A percentile compares a stretch with the other conserved stretches of the same genome.
Conservation (phyloP, 2,329 filamentous ascomycete genomes). For the Claviceps sp. region DNA sequence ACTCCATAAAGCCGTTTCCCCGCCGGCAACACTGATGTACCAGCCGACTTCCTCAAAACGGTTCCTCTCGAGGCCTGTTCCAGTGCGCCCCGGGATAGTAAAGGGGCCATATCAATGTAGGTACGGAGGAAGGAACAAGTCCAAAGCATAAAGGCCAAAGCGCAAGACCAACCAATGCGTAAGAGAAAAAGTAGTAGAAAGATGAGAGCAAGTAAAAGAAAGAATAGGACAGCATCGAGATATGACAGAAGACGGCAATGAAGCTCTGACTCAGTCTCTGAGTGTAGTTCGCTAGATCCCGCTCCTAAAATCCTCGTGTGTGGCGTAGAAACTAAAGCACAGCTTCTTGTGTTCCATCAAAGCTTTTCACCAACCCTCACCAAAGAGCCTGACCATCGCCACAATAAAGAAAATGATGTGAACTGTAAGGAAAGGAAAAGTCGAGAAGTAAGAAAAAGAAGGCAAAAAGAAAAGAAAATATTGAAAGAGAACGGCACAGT, state of each 20-base stretch:
- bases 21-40: not conserved
- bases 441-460: not conserved
- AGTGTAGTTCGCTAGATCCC: not conserved
- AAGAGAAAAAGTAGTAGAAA: conserved; percentile 1
- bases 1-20: not conserved
- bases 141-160: not conserved
- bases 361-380: conserved; percentile 13
- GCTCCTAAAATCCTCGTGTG: not conserved
- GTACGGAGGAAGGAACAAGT: no score
- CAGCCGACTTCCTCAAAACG: not conserved
- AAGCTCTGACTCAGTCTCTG: no score
- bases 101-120: no score
- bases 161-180: not conserved
- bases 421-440: conserved; percentile 3
- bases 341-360: conserved; percentile 15
- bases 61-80: not conserved
- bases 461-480: no score
- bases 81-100: no score
- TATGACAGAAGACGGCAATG: conserved; percentile 10
- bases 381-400: conserved; percentile 23
- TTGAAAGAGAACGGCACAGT: no score
- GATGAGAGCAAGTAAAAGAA: conserved; percentile 5
- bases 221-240: conserved; percentile 1
- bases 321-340: conserved; percentile 10
- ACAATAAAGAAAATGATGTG: conserved; percentile 23